Conservation (phyloP, 164 flowering plant genomes). For the Magnolia sinica region DNA sequence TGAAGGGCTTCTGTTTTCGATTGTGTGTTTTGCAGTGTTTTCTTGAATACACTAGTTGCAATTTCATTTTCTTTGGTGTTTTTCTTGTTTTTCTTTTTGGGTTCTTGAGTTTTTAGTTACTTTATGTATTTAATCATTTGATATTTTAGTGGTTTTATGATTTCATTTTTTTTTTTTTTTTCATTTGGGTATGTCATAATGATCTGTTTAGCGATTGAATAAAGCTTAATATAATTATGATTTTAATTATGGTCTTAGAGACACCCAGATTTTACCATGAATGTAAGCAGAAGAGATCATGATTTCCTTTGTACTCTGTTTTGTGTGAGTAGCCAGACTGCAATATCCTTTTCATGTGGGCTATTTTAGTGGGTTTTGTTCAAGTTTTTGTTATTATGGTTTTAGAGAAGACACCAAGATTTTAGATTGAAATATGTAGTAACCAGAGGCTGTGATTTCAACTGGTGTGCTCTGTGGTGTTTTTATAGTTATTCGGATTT, state of each 20-base stretch:
- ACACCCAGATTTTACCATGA: neutral
- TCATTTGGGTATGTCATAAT: too few species aligned
- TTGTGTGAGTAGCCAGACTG: neutral
- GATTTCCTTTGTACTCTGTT: neutral
- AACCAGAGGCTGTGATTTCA: neutral
- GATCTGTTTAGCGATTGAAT: too few species aligned
- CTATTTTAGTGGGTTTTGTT: neutral
- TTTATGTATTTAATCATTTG: too few species aligned
- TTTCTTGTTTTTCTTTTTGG: neutral
- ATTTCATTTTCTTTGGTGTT: neutral
- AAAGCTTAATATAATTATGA: neutral
- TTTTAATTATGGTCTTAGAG: neutral
- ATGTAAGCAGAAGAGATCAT: neutral
- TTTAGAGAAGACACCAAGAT: neutral
- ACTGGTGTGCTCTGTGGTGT: neutral
- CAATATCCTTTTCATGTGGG: neutral
- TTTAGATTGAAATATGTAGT: neutral
- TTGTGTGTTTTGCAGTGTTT: neutral
- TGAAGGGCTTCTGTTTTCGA: too few species aligned
- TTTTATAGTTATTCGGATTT: neutral
- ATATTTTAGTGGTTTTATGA: too few species aligned
- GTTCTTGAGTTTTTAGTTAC: neutral
- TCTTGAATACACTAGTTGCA: too few species aligned
- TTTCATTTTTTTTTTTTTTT: too few species aligned
- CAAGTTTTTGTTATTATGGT: neutral